phyloP scores from a whole-genome alignment of 768 basidiomycete genomes.

The Cystobasidium tubakii region DNA sequence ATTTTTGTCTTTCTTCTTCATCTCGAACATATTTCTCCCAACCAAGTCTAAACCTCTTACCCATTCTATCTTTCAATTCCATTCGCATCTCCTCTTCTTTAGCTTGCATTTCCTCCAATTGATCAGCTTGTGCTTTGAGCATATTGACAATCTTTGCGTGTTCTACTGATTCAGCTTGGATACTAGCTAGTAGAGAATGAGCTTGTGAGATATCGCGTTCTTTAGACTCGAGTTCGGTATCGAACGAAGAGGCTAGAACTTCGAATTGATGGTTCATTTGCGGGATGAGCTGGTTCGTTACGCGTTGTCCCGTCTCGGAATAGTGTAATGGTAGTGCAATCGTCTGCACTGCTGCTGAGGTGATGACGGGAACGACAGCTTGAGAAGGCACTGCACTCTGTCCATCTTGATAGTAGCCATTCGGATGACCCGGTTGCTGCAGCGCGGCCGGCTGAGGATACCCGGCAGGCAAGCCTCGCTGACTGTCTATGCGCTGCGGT shows the following conservation, averaged over 20 bases:
- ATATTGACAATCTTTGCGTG: constrained; percentile 68
- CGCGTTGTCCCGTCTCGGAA: constrained; percentile 75
- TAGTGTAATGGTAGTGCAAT: constrained; percentile 65
- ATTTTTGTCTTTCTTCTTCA: constrained; percentile 70
- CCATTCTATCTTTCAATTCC: constrained; percentile 69
- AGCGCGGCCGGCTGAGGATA: not conserved
- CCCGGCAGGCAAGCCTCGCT: not conserved
- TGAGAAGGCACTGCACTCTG: not conserved
- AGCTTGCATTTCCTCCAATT: constrained; percentile 60
- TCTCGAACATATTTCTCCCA: constrained; percentile 90
- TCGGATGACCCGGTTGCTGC: not conserved
- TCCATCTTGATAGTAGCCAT: not conserved
- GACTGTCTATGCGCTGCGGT: constrained; percentile 5
- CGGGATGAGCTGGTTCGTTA: constrained; percentile 74
- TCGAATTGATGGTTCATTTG: constrained; percentile 82
- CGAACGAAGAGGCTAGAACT: constrained; percentile 78
- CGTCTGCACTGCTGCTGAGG: constrained; percentile 1
- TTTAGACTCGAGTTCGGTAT: constrained; percentile 82
- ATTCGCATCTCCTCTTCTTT: constrained; percentile 61
- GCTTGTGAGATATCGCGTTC: constrained; percentile 87
- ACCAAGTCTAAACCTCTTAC: constrained; percentile 70
- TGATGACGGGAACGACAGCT: not conserved
- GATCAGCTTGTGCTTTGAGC: constrained; percentile 64
- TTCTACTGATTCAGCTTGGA: constrained; percentile 83
- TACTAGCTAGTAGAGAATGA: constrained; percentile 72